Evolutionary conservation across 352 stramenopile genomes (phyloP), one percentile per base, ranked within the genome.

Genomic region (Achlya hypogyna): DNA sequence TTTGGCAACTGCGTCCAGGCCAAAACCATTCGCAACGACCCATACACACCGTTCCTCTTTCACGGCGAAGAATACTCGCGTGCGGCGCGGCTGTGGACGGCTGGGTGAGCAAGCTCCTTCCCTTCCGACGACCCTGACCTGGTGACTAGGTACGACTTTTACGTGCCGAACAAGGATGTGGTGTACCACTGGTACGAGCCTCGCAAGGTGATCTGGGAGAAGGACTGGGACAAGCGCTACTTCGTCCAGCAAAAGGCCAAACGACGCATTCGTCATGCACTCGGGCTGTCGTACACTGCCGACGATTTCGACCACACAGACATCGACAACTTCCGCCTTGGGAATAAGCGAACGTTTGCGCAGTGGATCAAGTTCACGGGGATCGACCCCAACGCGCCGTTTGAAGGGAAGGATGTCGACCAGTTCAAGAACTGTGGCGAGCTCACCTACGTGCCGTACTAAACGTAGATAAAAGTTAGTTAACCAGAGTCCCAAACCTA

Each of bases 61-160:
- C 82, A 91, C 28, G 84, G 84, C 38, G 82, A 93, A 54, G 84
- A 93, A 68, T 93, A 90, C 75, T 90, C 82, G n/a, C 79, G 82
- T 25, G 82, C 82, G 0, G 73, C 82, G 28, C 81, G 84, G 20
- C 74, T 93, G 22, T 93, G 84, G 84, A 93, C 84, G 49, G 59
- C 71, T 27, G 84, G 84, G 42, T 49, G 22, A n/a, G n/a, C n/a
- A n/a, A n/a, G n/a, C 22, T 49, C 22, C 42, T 49, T 49, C 22
- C 22, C 42, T 49, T 49, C 42, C 22, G 18, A 20, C 22, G 42
- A 49, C 22, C 42, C 18, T 49, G 18, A 20, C 42, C 18, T 49
- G 18, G 22, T 49, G 42, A 18, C 18, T 49, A 20, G 49, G 20
- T 93, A 88, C 71, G 84, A 93, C 70, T 90, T 93, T 40, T 93